A percentile compares a stretch with the other conserved stretches of the same genome.
phyloP scores from a whole-genome alignment of 306 rosid genomes.

The Vigna nakashimae region DNA sequence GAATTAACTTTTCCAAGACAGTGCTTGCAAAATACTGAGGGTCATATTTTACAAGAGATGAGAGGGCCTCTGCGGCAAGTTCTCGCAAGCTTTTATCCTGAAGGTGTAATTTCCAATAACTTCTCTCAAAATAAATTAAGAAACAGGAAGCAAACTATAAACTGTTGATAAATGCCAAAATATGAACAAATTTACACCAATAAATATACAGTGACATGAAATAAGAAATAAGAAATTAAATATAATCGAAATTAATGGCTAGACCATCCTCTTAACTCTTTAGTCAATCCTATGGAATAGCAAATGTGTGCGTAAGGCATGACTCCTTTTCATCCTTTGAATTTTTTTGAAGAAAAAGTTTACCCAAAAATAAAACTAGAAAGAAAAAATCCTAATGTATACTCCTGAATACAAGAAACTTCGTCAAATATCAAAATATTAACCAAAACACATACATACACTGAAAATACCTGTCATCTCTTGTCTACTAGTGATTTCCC shows the following conservation, averaged over 20 bases:
- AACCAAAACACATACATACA: constrained; percentile 19
- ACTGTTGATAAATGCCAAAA: constrained; percentile 10
- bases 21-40: constrained; percentile 70
- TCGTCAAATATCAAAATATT: constrained; percentile 4
- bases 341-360: neutral
- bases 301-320: neutral
- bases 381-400: constrained; percentile 3
- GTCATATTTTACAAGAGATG: constrained; percentile 82
- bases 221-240: constrained; percentile 3
- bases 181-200: constrained; percentile 36
- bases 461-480: neutral
- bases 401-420: constrained; percentile 18
- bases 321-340: neutral
- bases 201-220: constrained; percentile 17
- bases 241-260: neutral
- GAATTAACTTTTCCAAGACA: constrained; percentile 76
- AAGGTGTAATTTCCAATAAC: constrained; percentile 47
- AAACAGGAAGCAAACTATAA: constrained; percentile 22
- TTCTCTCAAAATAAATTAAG: constrained; percentile 38
- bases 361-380: neutral
- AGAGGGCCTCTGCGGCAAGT: constrained; percentile 88
- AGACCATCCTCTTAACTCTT: constrained; percentile 4
- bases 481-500: constrained; percentile 13
- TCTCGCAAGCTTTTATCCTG: constrained; percentile 98
- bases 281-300: constrained; percentile 1